Conservation (phyloP, 1,284 basidiomycete genomes). For the Fomitopsis betulina region DNA sequence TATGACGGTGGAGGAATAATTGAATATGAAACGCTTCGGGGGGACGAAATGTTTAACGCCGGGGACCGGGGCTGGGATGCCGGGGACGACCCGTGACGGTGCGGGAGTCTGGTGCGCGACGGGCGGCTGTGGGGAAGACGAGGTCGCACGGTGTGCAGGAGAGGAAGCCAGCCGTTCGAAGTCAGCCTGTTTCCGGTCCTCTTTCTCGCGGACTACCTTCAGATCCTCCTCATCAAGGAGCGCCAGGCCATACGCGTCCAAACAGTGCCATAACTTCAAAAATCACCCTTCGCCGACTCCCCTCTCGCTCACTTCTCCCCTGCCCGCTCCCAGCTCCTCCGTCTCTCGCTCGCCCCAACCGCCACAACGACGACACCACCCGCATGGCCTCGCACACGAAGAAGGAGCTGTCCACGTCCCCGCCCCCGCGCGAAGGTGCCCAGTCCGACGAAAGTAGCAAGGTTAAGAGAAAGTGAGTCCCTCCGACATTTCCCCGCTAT, state of each 20-base stretch:
- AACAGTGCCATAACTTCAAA: conserved; percentile 1
- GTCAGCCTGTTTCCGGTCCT: neutral
- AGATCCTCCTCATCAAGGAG: neutral
- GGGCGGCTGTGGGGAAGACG: neutral
- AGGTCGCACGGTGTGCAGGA: neutral
- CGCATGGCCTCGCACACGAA: conserved; percentile 63
- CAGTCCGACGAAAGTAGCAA: conserved; percentile 53
- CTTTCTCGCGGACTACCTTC: neutral
- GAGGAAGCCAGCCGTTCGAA: neutral
- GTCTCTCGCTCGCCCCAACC: conserved; percentile 26
- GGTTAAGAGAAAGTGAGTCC: conserved; percentile 71
- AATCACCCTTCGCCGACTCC: conserved; percentile 1
- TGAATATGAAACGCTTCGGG: neutral
- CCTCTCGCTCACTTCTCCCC: conserved; percentile 8
- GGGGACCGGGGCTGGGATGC: neutral
- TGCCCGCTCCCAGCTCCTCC: conserved; percentile 26
- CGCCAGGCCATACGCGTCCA: conserved; percentile 7
- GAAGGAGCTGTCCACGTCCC: conserved; percentile 57
- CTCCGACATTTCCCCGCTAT: conserved; percentile 36
- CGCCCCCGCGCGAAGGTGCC: conserved; percentile 60
- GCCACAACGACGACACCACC: conserved; percentile 9
- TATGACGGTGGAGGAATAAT: neutral
- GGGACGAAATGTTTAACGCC: neutral
- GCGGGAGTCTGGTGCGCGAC: neutral
- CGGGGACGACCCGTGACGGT: neutral